Conservation (phyloP, 148 eudicot genomes). For the Chenopodium quinoa region DNA sequence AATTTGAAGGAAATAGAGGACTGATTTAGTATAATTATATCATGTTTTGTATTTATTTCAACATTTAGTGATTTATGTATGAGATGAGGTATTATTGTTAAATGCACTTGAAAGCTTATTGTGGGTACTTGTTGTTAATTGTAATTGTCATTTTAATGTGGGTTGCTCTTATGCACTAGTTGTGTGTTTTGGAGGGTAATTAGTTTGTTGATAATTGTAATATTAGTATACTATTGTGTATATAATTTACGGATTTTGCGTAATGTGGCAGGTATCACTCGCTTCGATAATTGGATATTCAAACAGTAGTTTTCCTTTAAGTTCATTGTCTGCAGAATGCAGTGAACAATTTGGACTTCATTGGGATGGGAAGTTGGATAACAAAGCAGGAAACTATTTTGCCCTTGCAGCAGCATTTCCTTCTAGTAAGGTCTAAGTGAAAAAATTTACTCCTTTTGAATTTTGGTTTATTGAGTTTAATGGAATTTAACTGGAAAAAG, state of each 20-base stretch:
- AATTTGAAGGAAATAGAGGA: too few species aligned
- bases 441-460: neutral
- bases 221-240: neutral
- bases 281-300: conserved; percentile 35
- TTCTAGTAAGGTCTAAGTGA: conserved; percentile 64
- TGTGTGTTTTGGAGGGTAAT: too few species aligned
- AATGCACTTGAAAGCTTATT: too few species aligned
- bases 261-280: conserved; percentile 68
- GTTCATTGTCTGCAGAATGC: conserved; percentile 56
- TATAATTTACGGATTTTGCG: neutral
- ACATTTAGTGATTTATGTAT: too few species aligned
- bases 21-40: too few species aligned
- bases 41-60: too few species aligned
- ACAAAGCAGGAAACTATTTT: conserved; percentile 64
- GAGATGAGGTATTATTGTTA: too few species aligned
- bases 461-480: neutral
- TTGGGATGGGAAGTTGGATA: conserved; percentile 33
- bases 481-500: neutral
- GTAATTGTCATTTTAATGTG: too few species aligned
- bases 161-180: too few species aligned
- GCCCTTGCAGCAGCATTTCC: conserved; percentile 80
- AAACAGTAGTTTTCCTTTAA: conserved; percentile 42
- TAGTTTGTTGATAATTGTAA: too few species aligned
- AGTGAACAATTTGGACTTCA: conserved; percentile 46
- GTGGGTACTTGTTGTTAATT: too few species aligned